Conservation (phyloP, 805 yeast species). For the Candida alai region DNA sequence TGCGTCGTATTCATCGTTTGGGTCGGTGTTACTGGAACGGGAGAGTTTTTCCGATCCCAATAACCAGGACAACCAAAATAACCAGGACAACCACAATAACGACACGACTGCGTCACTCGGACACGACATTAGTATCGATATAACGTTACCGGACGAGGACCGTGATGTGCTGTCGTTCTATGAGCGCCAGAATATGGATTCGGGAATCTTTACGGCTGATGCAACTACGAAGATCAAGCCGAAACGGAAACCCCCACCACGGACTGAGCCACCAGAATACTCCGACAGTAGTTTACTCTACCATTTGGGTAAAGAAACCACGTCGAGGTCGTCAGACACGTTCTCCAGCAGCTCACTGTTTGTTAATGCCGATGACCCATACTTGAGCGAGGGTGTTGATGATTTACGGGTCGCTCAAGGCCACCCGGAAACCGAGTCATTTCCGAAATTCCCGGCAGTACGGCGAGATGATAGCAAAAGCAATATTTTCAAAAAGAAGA, state of each 20-base stretch:
- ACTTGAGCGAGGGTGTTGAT: background rate
- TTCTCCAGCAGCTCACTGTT: conserved; percentile 6
- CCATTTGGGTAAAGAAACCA: too few species aligned
- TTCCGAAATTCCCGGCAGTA: conserved; percentile 35
- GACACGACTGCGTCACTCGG: too few species aligned
- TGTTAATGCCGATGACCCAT: conserved; percentile 1
- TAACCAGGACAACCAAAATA: too few species aligned
- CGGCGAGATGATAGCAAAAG: conserved; percentile 1
- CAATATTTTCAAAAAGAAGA: conserved; percentile 17
- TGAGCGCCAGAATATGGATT: too few species aligned
- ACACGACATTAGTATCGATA: conserved; percentile 10
- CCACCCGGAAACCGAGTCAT: conserved; percentile 8
- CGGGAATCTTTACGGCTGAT: too few species aligned
- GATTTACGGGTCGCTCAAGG: background rate
- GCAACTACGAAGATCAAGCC: too few species aligned
- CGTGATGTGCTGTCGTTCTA: too few species aligned
- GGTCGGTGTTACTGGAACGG: conserved; percentile 21
- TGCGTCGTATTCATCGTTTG: conserved; percentile 26
- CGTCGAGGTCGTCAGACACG: conserved; percentile 6
- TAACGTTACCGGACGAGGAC: conserved; percentile 1
- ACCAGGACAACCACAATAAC: too few species aligned
- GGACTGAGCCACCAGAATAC: too few species aligned
- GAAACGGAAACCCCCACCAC: conserved; percentile 8
- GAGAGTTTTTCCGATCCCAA: too few species aligned
- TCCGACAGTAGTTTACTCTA: too few species aligned